Evolutionary conservation across 208 protist species (phyloP).

Genomic region (Leishmania tarentolae): DNA sequence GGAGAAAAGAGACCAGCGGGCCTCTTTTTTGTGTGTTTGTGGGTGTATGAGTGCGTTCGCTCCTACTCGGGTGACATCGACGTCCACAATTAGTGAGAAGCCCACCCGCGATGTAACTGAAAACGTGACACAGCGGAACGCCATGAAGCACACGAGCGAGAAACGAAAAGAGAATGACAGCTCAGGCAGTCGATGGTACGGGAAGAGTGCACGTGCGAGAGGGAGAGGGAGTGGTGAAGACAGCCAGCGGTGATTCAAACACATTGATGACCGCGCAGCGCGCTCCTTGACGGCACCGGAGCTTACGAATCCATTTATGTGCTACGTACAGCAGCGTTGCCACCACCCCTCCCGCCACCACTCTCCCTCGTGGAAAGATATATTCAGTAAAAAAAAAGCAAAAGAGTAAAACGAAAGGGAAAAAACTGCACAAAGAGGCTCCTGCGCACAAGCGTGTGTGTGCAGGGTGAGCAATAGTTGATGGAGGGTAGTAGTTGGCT

Average conservation of each 20-base stretch:
- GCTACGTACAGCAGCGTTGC: neutral
- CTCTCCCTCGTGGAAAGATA: neutral
- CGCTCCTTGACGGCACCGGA: neutral
- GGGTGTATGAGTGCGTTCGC: too few relatives aligned
- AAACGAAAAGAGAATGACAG: neutral
- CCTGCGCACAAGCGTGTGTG: neutral
- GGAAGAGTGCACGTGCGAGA: neutral
- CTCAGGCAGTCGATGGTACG: neutral
- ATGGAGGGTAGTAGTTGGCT: neutral
- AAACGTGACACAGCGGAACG: neutral
- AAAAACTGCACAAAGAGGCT: neutral
- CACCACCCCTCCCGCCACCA: neutral
- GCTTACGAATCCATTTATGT: neutral
- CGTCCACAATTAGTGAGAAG: neutral
- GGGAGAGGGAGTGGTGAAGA: neutral
- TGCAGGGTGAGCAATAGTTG: neutral
- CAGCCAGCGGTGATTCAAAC: neutral
- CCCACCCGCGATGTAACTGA: neutral
- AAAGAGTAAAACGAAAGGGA: neutral
- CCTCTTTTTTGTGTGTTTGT: neutral
- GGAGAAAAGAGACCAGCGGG: neutral
- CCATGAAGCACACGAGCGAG: neutral
- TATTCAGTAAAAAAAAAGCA: too few relatives aligned
- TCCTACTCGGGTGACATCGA: too few relatives aligned
- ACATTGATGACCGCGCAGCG: neutral